phyloP scores from a whole-genome alignment of 2,329 filamentous ascomycete genomes.

The Aspergillus melleus region DNA sequence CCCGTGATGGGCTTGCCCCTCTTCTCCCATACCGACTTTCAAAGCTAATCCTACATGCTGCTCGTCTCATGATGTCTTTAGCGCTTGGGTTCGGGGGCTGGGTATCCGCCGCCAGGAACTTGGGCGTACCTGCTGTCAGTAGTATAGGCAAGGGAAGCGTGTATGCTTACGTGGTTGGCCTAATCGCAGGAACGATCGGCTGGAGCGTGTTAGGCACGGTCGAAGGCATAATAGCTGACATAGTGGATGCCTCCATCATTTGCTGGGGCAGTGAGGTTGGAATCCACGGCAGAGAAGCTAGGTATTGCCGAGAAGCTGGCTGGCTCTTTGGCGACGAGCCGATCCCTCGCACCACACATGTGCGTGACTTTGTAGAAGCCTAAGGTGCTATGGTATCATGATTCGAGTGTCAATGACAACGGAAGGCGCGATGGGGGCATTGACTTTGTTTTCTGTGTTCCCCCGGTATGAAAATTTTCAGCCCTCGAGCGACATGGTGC shows the following conservation, averaged over 20 bases:
- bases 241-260: constrained; percentile 83
- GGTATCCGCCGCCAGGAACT: constrained; percentile 84
- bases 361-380: background rate
- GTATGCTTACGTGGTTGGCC: constrained; percentile 90
- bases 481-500: too few species aligned
- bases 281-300: constrained; percentile 60
- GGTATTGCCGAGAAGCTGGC: constrained; percentile 89
- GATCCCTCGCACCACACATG: background rate
- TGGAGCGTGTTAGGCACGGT: constrained; percentile 91
- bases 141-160: constrained; percentile 68
- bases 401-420: too few species aligned
- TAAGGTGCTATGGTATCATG: background rate
- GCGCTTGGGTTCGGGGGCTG: constrained; percentile 93
- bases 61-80: constrained; percentile 85
- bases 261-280: constrained; percentile 91
- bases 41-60: constrained; percentile 87
- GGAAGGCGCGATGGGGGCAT: too few species aligned
- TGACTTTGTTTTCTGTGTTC: too few species aligned
- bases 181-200: constrained; percentile 91
- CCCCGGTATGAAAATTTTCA: too few species aligned
- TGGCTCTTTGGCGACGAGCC: constrained; percentile 74
- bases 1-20: constrained; percentile 45
- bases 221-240: constrained; percentile 82
- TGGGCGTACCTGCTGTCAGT: constrained; percentile 59
- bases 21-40: constrained; percentile 87